Percentiles rank a stretch among this genome's conserved stretches.
These are phyloP conservation scores for Plicaturopsis crispa DNA, from an alignment of 768 basidiomycete genomes.

Conservation along the genomic window DNA sequence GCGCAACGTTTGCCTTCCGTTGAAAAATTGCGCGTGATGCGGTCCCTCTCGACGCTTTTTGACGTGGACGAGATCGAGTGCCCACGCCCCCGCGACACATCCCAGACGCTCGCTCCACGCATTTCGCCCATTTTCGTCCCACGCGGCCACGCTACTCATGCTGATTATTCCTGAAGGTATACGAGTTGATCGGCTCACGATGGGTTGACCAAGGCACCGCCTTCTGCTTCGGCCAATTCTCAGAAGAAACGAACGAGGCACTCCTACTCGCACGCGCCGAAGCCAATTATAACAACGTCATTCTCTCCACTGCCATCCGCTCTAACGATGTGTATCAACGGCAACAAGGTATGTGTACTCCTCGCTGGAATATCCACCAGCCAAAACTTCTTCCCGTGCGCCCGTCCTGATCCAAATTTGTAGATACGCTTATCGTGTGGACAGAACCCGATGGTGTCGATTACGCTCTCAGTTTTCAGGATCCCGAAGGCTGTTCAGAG, in stretches of 20 bases:
- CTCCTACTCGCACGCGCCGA: slow-evolving; percentile 82
- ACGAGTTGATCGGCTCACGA: slow-evolving; percentile 82
- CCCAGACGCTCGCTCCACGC: too few relatives aligned
- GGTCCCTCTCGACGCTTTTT: too few relatives aligned
- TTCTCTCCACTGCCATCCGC: slow-evolving; percentile 76
- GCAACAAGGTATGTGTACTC: slow-evolving; percentile 63
- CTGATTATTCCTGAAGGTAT: slow-evolving; percentile 55
- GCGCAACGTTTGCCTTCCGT: not conserved
- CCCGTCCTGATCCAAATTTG: slow-evolving; percentile 7
- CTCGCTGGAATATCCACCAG: too few relatives aligned
- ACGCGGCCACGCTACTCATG: slow-evolving; percentile 2
- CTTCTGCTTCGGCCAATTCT: slow-evolving; percentile 87
- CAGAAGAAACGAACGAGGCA: slow-evolving; percentile 69
- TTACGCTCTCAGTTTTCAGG: slow-evolving; percentile 95
- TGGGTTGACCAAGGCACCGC: slow-evolving; percentile 98
- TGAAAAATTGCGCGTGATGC: too few relatives aligned
- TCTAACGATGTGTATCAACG: slow-evolving; percentile 81
- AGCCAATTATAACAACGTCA: slow-evolving; percentile 58
- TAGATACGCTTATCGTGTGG: slow-evolving; percentile 98
- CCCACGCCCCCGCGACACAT: too few relatives aligned
- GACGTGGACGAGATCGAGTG: too few relatives aligned
- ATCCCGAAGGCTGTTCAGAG: slow-evolving; percentile 89
- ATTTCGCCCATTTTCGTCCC: slow-evolving; percentile 2
- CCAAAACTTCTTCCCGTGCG: slow-evolving; percentile 5
- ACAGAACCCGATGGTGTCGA: slow-evolving; percentile 93